phyloP scores from a whole-genome alignment of 2,329 filamentous ascomycete genomes.

The Penicillium sp. region DNA sequence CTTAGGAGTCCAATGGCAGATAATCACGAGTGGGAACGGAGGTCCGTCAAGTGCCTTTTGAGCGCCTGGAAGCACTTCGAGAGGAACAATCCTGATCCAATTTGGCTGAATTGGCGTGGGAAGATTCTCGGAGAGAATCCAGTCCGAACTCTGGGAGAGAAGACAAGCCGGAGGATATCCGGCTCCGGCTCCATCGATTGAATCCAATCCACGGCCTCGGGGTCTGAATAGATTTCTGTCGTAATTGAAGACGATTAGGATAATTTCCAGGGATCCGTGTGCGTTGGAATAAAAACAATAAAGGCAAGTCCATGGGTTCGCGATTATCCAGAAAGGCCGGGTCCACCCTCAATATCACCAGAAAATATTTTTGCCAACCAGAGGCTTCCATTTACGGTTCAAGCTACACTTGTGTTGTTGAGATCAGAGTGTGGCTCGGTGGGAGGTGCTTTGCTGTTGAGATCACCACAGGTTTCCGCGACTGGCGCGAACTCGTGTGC shows the following conservation, averaged over 20 bases:
- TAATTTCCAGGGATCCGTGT: too few relatives aligned
- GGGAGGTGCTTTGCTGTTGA: conserved; percentile 8
- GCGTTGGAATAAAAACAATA: too few relatives aligned
- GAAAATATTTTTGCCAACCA: too few relatives aligned
- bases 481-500: conserved; percentile 24
- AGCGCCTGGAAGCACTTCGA: too few relatives aligned
- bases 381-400: neutral
- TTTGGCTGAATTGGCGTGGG: neutral
- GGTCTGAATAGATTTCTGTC: neutral
- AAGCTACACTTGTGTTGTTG: conserved; percentile 8
- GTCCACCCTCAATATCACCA: too few relatives aligned
- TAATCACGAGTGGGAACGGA: too few relatives aligned
- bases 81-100: too few relatives aligned
- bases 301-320: too few relatives aligned
- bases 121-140: neutral
- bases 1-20: too few relatives aligned
- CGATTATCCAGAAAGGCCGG: too few relatives aligned
- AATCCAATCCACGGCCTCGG: neutral
- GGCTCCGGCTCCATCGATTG: neutral
- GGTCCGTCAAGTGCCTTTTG: too few relatives aligned
- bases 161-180: neutral
- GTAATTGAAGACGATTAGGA: neutral
- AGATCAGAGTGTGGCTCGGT: neutral
- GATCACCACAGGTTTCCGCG: conserved; percentile 17
- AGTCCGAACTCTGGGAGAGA: neutral